These are phyloP conservation scores for Pelargonium fulgidum DNA, from an alignment of 441 rosid genomes.

Conservation along the genomic window DNA sequence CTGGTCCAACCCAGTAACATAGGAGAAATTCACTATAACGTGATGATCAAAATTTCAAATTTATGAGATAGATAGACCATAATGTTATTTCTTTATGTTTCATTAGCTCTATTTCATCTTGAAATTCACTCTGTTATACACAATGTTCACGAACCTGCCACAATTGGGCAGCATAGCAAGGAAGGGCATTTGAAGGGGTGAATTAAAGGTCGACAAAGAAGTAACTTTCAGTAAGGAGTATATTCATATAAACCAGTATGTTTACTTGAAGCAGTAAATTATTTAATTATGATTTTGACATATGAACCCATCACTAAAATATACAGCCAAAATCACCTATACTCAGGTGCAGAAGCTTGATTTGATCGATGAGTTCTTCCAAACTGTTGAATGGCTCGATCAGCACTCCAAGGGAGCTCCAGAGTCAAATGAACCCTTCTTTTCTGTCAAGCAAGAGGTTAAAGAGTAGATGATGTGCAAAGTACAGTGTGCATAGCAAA, in stretches of 20 bases:
- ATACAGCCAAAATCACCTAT: constrained; percentile 49
- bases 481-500: background rate
- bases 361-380: constrained; percentile 99
- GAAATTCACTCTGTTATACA: background rate
- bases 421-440: constrained; percentile 94
- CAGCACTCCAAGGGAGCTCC: constrained; percentile 99
- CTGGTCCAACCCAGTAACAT: constrained; percentile 6
- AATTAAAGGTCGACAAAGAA: background rate
- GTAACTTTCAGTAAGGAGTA: background rate
- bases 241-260: background rate
- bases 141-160: constrained; percentile 2
- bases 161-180: background rate
- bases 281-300: constrained; percentile 3
- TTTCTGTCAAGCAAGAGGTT: constrained; percentile 41
- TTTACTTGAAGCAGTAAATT: constrained; percentile 6
- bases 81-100: background rate
- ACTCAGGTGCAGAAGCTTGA: constrained; percentile 98
- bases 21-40: background rate
- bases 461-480: constrained; percentile 19
- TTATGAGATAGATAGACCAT: background rate
- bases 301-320: constrained; percentile 15
- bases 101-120: background rate
- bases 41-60: background rate
- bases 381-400: constrained; percentile 97
- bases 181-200: background rate